phyloP scores from a whole-genome alignment of 108 stramenopile genomes.

The Nitzschia sp. region DNA sequence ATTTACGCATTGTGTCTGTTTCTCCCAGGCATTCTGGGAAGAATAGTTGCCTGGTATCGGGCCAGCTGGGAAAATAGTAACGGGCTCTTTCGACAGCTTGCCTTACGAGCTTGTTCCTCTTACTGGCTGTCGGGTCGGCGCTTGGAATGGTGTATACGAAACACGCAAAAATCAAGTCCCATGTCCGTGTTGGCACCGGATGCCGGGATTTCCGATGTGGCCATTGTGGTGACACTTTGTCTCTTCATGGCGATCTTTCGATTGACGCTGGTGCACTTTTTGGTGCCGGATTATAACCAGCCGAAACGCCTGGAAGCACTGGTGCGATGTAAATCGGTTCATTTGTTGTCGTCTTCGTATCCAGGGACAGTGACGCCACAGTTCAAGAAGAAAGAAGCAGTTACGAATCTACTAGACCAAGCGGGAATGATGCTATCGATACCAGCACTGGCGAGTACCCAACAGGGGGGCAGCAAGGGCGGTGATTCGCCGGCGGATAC shows the following conservation, averaged over 20 bases:
- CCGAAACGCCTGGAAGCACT: conserved; percentile 60
- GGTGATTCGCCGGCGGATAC: background rate
- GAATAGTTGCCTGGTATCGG: conserved; percentile 2
- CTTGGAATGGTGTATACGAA: conserved; percentile 22
- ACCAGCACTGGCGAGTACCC: background rate
- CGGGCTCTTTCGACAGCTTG: conserved; percentile 14
- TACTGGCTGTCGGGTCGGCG: conserved; percentile 12
- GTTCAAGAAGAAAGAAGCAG: background rate
- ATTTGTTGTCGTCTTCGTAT: conserved; percentile 65
- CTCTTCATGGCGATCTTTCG: conserved; percentile 62
- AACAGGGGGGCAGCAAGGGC: background rate
- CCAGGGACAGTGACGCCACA: conserved; percentile 44
- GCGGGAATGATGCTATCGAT: background rate
- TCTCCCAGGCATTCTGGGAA: conserved; percentile 30
- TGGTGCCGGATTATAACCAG: conserved; percentile 61
- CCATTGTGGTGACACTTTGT: conserved; percentile 46
- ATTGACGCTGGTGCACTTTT: conserved; percentile 58
- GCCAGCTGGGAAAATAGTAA: conserved; percentile 12
- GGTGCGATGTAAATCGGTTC: conserved; percentile 73
- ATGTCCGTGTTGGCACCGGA: conserved; percentile 30
- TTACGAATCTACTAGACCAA: background rate
- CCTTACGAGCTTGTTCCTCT: conserved; percentile 19
- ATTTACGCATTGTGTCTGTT: conserved; percentile 45
- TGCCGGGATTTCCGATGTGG: conserved; percentile 49
- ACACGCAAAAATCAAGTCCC: background rate